Percentiles rank a stretch among this genome's conserved stretches.
Evolutionary conservation across 768 basidiomycete genomes (phyloP).

Genomic region (Lactifluus subvellereus): DNA sequence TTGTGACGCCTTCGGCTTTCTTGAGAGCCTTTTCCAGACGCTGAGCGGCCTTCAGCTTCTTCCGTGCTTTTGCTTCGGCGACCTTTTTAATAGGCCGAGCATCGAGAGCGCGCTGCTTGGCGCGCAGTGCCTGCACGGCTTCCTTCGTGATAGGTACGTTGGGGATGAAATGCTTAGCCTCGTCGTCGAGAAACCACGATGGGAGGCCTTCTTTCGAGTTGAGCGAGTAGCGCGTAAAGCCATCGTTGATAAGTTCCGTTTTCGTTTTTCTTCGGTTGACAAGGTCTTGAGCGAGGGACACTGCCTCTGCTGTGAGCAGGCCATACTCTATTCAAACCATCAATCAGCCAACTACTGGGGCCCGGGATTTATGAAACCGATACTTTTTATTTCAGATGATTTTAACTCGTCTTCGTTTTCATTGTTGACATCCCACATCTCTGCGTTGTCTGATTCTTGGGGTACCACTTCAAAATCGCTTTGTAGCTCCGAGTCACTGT

Average conservation of each 20-base stretch:
- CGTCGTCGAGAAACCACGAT: conserved; percentile 96
- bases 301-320: conserved; percentile 80
- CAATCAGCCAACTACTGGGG: background rate
- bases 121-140: conserved; percentile 76
- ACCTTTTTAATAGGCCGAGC: conserved; percentile 98
- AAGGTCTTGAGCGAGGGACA: conserved; percentile 84
- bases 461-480: conserved; percentile 75
- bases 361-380: conserved; percentile 26
- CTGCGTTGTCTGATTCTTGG: conserved; percentile 46
- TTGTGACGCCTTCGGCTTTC: conserved; percentile 91
- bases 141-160: conserved; percentile 98
- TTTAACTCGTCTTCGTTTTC: conserved; percentile 70
- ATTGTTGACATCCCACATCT: conserved; percentile 77
- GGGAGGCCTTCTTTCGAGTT: conserved; percentile 91
- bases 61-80: conserved; percentile 96
- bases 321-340: conserved; percentile 55
- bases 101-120: conserved; percentile 89
- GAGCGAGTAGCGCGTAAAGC: conserved; percentile 90
- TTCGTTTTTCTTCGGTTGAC: conserved; percentile 88
- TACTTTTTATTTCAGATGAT: conserved; percentile 61
- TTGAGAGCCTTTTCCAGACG: conserved; percentile 88
- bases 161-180: conserved; percentile 84
- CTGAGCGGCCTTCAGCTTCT: conserved; percentile 85
- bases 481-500: conserved; percentile 34
- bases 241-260: conserved; percentile 87